Percentiles rank a stretch among this genome's conserved stretches.
Evolutionary conservation across 1,139 yeast genomes (phyloP).

Genomic region (Wickerhamomyces sp.): DNA sequence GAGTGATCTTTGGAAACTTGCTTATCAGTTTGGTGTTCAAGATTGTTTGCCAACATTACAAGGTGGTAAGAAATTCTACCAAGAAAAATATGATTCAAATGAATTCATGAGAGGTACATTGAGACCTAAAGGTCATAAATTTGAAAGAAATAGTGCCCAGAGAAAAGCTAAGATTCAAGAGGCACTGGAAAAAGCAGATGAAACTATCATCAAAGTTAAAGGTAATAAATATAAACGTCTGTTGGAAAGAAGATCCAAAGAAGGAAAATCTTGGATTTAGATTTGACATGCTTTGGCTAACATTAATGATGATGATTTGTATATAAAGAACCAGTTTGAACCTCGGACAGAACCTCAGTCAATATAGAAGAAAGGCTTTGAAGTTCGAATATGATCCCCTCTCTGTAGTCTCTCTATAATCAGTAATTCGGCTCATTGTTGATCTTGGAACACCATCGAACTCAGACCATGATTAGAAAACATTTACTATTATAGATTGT

Average conservation of each 20-base stretch:
- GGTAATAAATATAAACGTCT: constrained; percentile 23
- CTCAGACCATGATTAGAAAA: too few species aligned
- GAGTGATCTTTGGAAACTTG: constrained; percentile 79
- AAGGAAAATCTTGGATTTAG: constrained; percentile 3
- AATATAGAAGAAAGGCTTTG: not conserved
- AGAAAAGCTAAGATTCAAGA: constrained; percentile 57
- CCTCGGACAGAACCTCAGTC: not conserved
- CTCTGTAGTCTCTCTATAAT: too few species aligned
- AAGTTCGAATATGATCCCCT: too few species aligned
- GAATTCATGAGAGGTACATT: constrained; percentile 74
- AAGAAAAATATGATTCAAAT: constrained; percentile 69
- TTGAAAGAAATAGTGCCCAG: constrained; percentile 65
- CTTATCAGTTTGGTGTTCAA: constrained; percentile 72
- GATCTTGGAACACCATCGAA: too few species aligned
- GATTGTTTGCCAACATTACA: constrained; percentile 75
- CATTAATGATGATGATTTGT: not conserved
- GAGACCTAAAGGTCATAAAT: constrained; percentile 73
- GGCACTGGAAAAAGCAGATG: constrained; percentile 73
- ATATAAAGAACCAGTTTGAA: not conserved
- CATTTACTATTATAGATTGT: too few species aligned
- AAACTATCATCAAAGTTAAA: constrained; percentile 42
- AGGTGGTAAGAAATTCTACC: constrained; percentile 65
- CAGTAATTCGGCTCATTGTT: too few species aligned
- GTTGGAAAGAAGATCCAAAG: not conserved
- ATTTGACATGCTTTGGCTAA: not conserved